Base-by-base conservation (phyloP, 306 rosid species). In the Astragalus glycyphyllos region DNA sequence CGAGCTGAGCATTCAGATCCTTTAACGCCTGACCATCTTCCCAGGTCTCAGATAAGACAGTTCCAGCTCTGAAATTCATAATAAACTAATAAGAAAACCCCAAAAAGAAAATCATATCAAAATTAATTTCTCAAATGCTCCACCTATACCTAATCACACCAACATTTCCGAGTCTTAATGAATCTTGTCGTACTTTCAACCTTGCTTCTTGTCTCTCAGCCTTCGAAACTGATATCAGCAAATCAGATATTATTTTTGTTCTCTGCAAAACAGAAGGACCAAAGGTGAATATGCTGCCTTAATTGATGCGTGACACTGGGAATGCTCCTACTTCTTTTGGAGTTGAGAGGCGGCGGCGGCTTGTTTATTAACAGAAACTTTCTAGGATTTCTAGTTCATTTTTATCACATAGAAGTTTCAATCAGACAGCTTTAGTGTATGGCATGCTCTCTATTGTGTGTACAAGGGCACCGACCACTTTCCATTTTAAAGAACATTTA, bases 141-240 rank as follows among this genome's bases (percentile, higher is more conserved):
- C 44, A 13, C 34, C 17, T 48, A 68, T 84, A 91, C 99, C 97
- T 91, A 73, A 89, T 86, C 62, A 95, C 90, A 74, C 99, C 99
- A 77, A 95, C 97, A 79, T 91, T 95, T 69, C 99, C 99, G 16
- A 95, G 96, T 79, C 99, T 87, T 84, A 95, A 78, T 16, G 99
- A 91, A 75, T 95, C 99, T 71, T 95, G 99, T 15, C 97, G 88
- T 40, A 95, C 96, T 84, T 95, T 95, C 82, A 95, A 71, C 81
- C 99, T 91, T 58, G 99, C 96, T 79, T 91, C 99, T 78, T 91
- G 97, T 78, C 97, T 91, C 84, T 95, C 96, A 48, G 97, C 87
- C 71, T 95, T 91, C 44, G 99, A 95, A 82, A 95, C 91, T 61
- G 97, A 88, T 82, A 95, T 95, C 86, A 95, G 82, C 81, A 95